Evolutionary conservation across 345 rosid genomes (phyloP).

Genomic region (Eucalyptus grandis): DNA sequence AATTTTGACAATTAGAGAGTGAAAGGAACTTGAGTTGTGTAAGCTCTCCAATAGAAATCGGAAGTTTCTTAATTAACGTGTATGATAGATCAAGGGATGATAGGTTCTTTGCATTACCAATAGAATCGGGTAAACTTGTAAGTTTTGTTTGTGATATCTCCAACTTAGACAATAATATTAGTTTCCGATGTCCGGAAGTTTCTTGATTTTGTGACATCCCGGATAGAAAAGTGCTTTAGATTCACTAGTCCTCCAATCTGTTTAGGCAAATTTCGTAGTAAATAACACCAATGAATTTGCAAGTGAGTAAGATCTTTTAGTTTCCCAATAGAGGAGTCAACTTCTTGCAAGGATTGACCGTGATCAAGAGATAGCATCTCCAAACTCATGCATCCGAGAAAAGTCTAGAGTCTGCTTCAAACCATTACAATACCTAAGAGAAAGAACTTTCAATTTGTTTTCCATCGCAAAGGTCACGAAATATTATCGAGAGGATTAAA

Average conservation of each 20-base stretch:
- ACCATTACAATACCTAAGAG: fast-evolving
- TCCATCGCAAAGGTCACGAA: not conserved
- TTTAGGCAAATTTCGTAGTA: no score
- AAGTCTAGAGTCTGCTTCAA: not conserved
- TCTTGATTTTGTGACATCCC: fast-evolving
- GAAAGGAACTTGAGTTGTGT: not conserved
- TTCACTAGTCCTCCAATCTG: no score
- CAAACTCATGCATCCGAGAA: not conserved
- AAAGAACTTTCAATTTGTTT: not conserved
- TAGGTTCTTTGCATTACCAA: not conserved
- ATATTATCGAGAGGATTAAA: not conserved
- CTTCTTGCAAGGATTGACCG: no score
- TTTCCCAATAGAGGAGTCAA: no score
- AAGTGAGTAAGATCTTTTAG: no score
- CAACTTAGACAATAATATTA: fast-evolving
- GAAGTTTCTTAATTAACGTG: fast-evolving
- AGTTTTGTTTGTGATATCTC: fast-evolving
- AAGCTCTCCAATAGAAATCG: not conserved
- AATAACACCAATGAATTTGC: no score
- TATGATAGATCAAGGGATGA: fast-evolving
- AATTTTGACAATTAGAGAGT: fast-evolving
- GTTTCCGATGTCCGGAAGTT: not conserved
- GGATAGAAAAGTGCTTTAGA: no score
- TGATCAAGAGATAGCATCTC: fast-evolving
- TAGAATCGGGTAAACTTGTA: not conserved